Base-by-base conservation (phyloP, 2,329 filamentous ascomycete genomes). In the Aspergillus cejpii region DNA sequence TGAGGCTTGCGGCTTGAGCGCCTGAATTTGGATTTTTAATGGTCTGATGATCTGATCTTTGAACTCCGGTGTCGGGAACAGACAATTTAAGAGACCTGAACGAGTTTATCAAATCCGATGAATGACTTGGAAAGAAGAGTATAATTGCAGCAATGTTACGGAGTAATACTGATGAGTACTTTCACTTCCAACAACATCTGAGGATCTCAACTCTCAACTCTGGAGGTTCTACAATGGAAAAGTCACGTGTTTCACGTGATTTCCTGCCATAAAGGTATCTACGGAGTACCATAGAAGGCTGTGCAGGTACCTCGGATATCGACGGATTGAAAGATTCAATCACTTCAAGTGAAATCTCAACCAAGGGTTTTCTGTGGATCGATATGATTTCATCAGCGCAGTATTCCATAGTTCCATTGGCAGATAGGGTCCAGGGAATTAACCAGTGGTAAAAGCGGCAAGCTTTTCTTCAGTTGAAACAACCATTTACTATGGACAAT, bases 1-100 rank as follows among this genome's bases (percentile, higher is more conserved):
- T 12, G 39, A 41, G 24, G n/a, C 43, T 21, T 36, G 23, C 20
- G 36, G 53, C 55, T 46, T 52, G 53, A 51, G 50, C 51, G 48
- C 54, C 54, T 56, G 51, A 39, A 31, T 48, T 46, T 46, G 34
- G 26, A 39, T 43, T 26, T 24, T 17, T 23, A 19, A 40, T 44
- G 27, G 42, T 38, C 42, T 42, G 26, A 31, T 39, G 27, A 12
- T 14, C 23, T 33, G 24, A 23, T n/a, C n/a, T n/a, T n/a, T n/a
- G n/a, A n/a, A n/a, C n/a, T n/a, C n/a, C n/a, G n/a, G n/a, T n/a
- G n/a, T n/a, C n/a, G n/a, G n/a, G n/a, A n/a, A n/a, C n/a, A n/a
- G n/a, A n/a, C n/a, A n/a, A n/a, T n/a, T n/a, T n/a, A n/a, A 33
- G 24, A 37, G 6, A 43, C 29, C 17, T 24, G 10, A 28, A 33